Conservation (phyloP, 2,329 filamentous ascomycete species). For the Fusarium verrucosum region DNA sequence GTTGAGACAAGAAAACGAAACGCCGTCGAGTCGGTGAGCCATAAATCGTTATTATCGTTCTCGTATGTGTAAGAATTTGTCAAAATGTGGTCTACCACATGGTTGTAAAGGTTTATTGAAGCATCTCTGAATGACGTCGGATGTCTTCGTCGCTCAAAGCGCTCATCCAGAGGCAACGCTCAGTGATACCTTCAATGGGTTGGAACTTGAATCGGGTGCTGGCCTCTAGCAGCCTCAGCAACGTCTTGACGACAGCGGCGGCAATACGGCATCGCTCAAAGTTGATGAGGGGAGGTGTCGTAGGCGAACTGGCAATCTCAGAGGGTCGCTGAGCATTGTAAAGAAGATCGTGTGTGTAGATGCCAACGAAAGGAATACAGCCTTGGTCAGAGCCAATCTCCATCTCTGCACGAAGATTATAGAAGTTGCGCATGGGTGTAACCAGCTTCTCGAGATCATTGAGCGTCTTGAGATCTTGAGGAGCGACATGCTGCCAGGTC, state of each 20-base stretch:
- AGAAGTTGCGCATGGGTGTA: constrained; percentile 80
- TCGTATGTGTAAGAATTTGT: constrained; percentile 4
- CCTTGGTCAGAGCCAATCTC: constrained; percentile 72
- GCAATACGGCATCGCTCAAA: constrained; percentile 83
- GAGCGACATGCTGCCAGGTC: constrained; percentile 77
- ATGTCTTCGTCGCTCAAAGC: constrained; percentile 82
- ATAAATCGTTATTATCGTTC: constrained; percentile 33
- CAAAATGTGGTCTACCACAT: neutral
- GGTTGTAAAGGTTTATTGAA: constrained; percentile 51
- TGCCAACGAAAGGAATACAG: constrained; percentile 85
- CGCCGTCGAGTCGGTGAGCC: constrained; percentile 35
- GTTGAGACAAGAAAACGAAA: constrained; percentile 33
- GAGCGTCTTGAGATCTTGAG: constrained; percentile 71
- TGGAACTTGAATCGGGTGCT: constrained; percentile 78
- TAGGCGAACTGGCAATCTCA: constrained; percentile 74
- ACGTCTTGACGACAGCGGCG: constrained; percentile 80
- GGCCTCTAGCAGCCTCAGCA: constrained; percentile 80
- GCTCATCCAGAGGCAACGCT: constrained; percentile 86
- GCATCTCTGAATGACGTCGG: constrained; percentile 59
- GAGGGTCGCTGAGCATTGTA: constrained; percentile 83
- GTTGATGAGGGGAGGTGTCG: constrained; percentile 76
- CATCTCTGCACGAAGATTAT: constrained; percentile 81
- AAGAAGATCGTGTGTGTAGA: constrained; percentile 84
- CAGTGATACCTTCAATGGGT: constrained; percentile 79
- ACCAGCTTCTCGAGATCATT: constrained; percentile 76